Conservation (phyloP, 2,329 filamentous ascomycete species). For the Massarina eburnea region DNA sequence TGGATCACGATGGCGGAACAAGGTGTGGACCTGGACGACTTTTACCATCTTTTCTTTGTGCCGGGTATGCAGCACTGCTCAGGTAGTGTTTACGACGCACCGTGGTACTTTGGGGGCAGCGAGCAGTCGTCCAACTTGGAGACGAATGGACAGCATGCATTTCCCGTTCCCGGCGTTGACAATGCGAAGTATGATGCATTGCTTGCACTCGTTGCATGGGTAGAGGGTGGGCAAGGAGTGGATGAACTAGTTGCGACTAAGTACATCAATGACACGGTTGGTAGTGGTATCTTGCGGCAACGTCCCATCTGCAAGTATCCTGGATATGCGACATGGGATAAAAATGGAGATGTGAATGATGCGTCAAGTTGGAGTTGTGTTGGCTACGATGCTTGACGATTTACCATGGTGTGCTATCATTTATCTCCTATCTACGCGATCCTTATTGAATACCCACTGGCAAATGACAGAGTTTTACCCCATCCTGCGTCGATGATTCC, state of each 20-base stretch:
- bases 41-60: constrained; percentile 16
- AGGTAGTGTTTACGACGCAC: constrained; percentile 31
- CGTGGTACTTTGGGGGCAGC: constrained; percentile 44
- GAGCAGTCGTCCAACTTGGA: constrained; percentile 10
- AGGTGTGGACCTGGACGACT: constrained; percentile 9
- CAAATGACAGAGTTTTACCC: too few relatives aligned
- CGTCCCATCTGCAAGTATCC: constrained; percentile 19
- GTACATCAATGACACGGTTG: constrained; percentile 4
- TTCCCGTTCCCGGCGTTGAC: constrained; percentile 5
- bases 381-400: background rate
- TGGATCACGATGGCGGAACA: background rate
- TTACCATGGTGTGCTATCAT: too few relatives aligned
- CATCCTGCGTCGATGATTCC: too few relatives aligned
- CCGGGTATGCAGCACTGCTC: constrained; percentile 35
- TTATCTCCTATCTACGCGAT: too few relatives aligned
- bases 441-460: too few relatives aligned
- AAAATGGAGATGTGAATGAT: background rate
- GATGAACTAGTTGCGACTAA: constrained; percentile 21
- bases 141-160: background rate
- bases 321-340: background rate
- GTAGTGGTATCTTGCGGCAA: constrained; percentile 5
- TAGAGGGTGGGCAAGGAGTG: constrained; percentile 40
- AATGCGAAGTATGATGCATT: constrained; percentile 46
- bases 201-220: constrained; percentile 45
- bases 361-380: background rate